Evolutionary conservation across 176 grass and related monocot species (phyloP).

Genomic region (Calamus simplicifolius): DNA sequence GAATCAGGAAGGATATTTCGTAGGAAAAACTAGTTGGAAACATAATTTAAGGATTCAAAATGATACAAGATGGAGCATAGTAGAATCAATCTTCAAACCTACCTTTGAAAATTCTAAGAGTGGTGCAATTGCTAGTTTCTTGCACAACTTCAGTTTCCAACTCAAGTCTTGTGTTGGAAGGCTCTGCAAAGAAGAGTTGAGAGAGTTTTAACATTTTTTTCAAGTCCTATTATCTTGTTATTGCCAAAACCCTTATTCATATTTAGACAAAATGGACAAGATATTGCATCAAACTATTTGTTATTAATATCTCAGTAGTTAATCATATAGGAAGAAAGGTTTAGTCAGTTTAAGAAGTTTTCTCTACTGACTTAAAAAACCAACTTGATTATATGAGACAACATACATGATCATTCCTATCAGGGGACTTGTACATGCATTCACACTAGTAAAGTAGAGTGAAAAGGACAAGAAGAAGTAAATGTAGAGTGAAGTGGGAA

Average conservation of each 20-base stretch:
- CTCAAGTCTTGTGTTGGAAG: slow-evolving; percentile 35
- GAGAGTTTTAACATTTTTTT: slow-evolving; percentile 4
- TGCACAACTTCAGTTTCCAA: slow-evolving; percentile 34
- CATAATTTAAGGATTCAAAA: slow-evolving; percentile 9
- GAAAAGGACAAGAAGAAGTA: background rate
- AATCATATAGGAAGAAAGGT: background rate
- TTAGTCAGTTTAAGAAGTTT: background rate
- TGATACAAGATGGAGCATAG: background rate
- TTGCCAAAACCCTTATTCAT: background rate
- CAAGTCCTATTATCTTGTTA: too few relatives aligned
- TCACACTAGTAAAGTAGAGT: slow-evolving; percentile 10
- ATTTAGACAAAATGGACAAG: background rate
- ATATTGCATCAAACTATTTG: background rate
- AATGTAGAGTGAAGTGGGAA: background rate
- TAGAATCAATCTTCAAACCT: slow-evolving; percentile 10
- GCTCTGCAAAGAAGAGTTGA: slow-evolving; percentile 38
- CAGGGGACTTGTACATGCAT: slow-evolving; percentile 23
- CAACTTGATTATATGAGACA: slow-evolving; percentile 12
- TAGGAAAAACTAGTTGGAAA: slow-evolving; percentile 6
- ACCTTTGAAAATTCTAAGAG: slow-evolving; percentile 93
- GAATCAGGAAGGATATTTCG: background rate
- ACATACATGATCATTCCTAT: slow-evolving; percentile 30
- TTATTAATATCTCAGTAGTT: background rate
- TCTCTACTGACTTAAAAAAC: slow-evolving; percentile 33
- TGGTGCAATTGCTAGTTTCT: slow-evolving; percentile 45